phyloP scores from a whole-genome alignment of 805 yeast genomes.

The Brettanomyces sp. region DNA sequence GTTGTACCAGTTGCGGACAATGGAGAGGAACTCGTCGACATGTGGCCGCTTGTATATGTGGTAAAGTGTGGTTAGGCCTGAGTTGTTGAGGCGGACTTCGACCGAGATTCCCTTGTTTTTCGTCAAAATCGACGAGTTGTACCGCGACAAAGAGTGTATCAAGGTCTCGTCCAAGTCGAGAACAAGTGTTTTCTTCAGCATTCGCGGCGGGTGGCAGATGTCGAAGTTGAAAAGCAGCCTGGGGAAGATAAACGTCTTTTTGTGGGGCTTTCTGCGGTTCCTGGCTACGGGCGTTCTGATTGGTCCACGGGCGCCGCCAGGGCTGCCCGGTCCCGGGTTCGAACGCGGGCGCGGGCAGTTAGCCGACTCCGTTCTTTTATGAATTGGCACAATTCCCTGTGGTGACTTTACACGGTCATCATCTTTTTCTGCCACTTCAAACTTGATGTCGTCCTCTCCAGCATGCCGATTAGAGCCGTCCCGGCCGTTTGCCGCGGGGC shows the following conservation, averaged over 20 bases:
- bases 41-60: slow-evolving; percentile 88
- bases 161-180: slow-evolving; percentile 91
- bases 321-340: not conserved
- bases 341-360: too few relatives aligned
- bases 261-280: slow-evolving; percentile 7
- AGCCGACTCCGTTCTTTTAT: too few relatives aligned
- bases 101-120: slow-evolving; percentile 56
- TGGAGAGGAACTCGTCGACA: slow-evolving; percentile 75
- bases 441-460: slow-evolving; percentile 25
- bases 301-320: not conserved
- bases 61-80: slow-evolving; percentile 70
- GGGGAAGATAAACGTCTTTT: slow-evolving; percentile 25
- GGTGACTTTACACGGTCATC: slow-evolving; percentile 29
- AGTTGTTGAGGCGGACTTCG: slow-evolving; percentile 59
- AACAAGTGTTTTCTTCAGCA: slow-evolving; percentile 54
- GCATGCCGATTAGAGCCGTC: slow-evolving; percentile 5
- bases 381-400: slow-evolving; percentile 11
- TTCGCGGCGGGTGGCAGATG: slow-evolving; percentile 22
- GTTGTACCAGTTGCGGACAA: slow-evolving; percentile 80
- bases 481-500: too few relatives aligned
- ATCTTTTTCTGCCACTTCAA: slow-evolving; percentile 20
- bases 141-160: slow-evolving; percentile 80
- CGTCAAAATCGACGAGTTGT: slow-evolving; percentile 33
- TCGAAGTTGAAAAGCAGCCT: slow-evolving; percentile 25
- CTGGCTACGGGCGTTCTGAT: not conserved